Base-by-base conservation (phyloP, 2,329 filamentous ascomycete genomes). In the Colletotrichum sidae region DNA sequence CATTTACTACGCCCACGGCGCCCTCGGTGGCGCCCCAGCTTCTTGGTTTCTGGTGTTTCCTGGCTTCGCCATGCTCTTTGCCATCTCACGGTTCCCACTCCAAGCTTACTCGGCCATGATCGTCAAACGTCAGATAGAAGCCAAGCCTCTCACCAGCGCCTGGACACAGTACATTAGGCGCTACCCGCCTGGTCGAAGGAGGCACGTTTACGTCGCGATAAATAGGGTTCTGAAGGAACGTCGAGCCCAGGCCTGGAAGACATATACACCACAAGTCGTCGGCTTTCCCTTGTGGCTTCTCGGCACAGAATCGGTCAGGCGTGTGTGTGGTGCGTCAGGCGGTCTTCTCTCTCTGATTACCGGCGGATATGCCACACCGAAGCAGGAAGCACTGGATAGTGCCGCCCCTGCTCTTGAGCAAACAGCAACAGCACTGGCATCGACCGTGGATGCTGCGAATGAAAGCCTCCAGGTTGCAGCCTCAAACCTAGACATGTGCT, bases 41-140 rank as follows among this genome's bases (percentile, higher is more conserved):
- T 25, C 25, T 2, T 88, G 86, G 86, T 86, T 78, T 69, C 68
- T 86, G 38, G 78, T 81, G 35, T 84, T 88, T 51, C 85, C 86
- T 5, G 75, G 84, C n/a, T 75, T 84, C 12, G 83, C 84, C 7
- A 66, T 86, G 2, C 72, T 75, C 50, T 74, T 86, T 70, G 70
- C 80, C 44, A 61, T 79, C 52, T 70, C 83, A 64, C 79, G 85
- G 12, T 72, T 86, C 5, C 86, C 86, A 6, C 75, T 83, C 7
- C 78, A 76, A 41, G 68, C 79, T 60, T 82, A 86, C 71, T 63
- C 72, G 4, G 75, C 74, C 10, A 67, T 47, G 5, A 68, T 80
- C 10, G 52, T 68, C 10, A 71, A 73, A n/a, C 73, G 72, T 12
- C 77, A 76, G 6, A 50, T 59, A 3, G 63, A 66, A n/a, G 71